Percentiles rank a stretch among this genome's conserved stretches.
phyloP scores from a whole-genome alignment of 1,284 basidiomycete genomes.

The Grifola frondosa region DNA sequence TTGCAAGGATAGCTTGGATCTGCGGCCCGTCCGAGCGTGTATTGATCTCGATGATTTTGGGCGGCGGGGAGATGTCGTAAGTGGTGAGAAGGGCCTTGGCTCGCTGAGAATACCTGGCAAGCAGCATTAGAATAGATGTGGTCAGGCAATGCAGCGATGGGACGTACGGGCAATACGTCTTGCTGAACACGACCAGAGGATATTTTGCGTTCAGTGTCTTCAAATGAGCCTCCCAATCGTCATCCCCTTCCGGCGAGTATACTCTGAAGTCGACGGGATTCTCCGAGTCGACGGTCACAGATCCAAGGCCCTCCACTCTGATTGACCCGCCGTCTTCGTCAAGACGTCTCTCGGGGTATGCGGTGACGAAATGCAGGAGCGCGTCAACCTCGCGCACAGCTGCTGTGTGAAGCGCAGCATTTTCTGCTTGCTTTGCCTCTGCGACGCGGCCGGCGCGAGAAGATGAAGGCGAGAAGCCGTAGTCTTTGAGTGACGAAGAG shows the following conservation, averaged over 20 bases:
- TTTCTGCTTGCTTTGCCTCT: conserved; percentile 25
- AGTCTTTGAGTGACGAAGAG: conserved; percentile 34
- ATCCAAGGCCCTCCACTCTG: conserved; percentile 23
- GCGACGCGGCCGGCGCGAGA: conserved; percentile 27
- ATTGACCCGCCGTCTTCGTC: conserved; percentile 39
- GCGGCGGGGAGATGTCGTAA: conserved; percentile 67
- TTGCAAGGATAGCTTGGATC: conserved; percentile 64
- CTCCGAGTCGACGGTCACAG: conserved; percentile 37
- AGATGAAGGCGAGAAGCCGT: conserved; percentile 26
- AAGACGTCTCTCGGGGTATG: conserved; percentile 43
- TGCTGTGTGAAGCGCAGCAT: conserved; percentile 17
- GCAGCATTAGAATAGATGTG: not conserved
- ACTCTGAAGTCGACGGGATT: conserved; percentile 47
- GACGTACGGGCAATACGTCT: conserved; percentile 72
- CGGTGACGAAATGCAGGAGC: conserved; percentile 59
- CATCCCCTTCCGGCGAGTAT: conserved; percentile 45
- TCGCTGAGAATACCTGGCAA: conserved; percentile 57
- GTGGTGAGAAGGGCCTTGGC: conserved; percentile 68
- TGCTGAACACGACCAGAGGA: conserved; percentile 80
- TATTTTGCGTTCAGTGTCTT: conserved; percentile 46
- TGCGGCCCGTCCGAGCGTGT: conserved; percentile 62
- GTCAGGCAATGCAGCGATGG: not conserved
- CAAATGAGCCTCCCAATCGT: conserved; percentile 50
- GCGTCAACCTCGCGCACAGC: conserved; percentile 57
- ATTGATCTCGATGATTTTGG: conserved; percentile 76